Base-by-base conservation (phyloP, 345 rosid genomes). In the Aquilaria malaccensis region DNA sequence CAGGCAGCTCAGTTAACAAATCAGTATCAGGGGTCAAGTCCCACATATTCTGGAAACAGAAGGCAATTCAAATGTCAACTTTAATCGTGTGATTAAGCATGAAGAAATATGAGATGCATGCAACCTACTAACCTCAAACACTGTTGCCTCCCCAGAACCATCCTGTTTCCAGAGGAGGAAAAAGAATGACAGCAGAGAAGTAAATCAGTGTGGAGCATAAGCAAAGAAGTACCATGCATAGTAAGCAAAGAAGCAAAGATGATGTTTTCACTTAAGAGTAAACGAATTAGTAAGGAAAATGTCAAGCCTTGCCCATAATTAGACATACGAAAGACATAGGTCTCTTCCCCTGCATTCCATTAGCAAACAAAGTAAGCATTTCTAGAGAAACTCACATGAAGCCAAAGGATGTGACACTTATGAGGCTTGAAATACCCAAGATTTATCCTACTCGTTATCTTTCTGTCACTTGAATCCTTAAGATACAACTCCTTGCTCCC, bases 1-100 rank as follows among this genome's bases (percentile, higher is more conserved):
- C 85, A 0, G 91, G 96, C 11, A 84, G 65, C 64, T 84, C 85
- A 69, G 9, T 70, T 2, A 89, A 65, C 53, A 86, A 33, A 6
- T 81, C 84, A 9, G 90, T 77, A 45, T 82, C 80, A 1, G 91
- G 96, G 0, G 96, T 89, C 69, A 89, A 65, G 69, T 89, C 93
- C 93, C 93, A 89, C 91, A 89, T 76, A 51, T 84, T 76, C 96
- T 86, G 72, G 29, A 71, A 69, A 61, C 53, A 46, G 3, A 69
- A 61, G 45, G 13, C n/a, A 55, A 63, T 7, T 41, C 50, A 11
- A 59, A 1, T 54, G 52, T 11, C 15, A 33, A n/a, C 4, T 49
- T 47, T 15, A 58, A 43, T 31, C 33, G 43, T 31, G 61, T 10
- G 43, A 57, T 46, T 33, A 59, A 32, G 29, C 13, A 52, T 47